Percentiles rank a stretch among this genome's conserved stretches.
Evolutionary conservation across 2,329 filamentous ascomycete genomes (phyloP).

Genomic region (Colletotrichum spinosum): DNA sequence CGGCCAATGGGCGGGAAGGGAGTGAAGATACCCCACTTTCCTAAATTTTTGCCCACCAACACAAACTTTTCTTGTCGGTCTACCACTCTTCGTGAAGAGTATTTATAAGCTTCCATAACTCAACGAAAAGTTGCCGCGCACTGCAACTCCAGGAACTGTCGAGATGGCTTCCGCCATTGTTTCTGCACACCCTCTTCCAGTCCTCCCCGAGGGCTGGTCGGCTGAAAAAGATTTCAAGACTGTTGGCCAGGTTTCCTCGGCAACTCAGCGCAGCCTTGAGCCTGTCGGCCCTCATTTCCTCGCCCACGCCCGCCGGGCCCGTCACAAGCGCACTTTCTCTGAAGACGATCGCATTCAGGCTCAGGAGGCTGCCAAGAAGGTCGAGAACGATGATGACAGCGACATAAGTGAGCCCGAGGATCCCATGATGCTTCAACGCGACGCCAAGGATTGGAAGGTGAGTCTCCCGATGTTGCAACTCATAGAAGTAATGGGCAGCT

Average conservation of each 20-base stretch:
- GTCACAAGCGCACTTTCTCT: slow-evolving; percentile 97
- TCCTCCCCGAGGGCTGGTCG: slow-evolving; percentile 83
- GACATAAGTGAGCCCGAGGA: slow-evolving; percentile 96
- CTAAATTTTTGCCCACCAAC: slow-evolving; percentile 15
- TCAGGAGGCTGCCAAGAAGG: slow-evolving; percentile 93
- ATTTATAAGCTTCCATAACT: neutral
- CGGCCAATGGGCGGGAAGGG: too few relatives aligned
- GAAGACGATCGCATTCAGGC: slow-evolving; percentile 99
- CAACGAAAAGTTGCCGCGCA: slow-evolving; percentile 10
- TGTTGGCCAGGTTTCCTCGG: slow-evolving; percentile 78
- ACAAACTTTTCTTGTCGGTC: neutral
- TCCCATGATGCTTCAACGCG: slow-evolving; percentile 87
- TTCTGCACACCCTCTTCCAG: slow-evolving; percentile 75
- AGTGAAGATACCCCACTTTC: slow-evolving; percentile 10
- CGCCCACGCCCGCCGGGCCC: slow-evolving; percentile 93
- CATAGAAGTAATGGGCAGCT: neutral
- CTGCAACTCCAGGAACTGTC: slow-evolving; percentile 40
- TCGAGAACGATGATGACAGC: slow-evolving; percentile 89
- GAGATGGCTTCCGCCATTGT: slow-evolving; percentile 74
- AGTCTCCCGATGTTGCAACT: slow-evolving; percentile 39
- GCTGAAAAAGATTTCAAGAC: slow-evolving; percentile 94
- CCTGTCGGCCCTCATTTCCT: slow-evolving; percentile 98
- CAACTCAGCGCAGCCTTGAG: slow-evolving; percentile 90
- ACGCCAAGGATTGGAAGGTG: slow-evolving; percentile 99
- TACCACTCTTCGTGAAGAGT: neutral